phyloP scores from a whole-genome alignment of 371 early-diverging fungal species.

The Mortierella sp. region DNA sequence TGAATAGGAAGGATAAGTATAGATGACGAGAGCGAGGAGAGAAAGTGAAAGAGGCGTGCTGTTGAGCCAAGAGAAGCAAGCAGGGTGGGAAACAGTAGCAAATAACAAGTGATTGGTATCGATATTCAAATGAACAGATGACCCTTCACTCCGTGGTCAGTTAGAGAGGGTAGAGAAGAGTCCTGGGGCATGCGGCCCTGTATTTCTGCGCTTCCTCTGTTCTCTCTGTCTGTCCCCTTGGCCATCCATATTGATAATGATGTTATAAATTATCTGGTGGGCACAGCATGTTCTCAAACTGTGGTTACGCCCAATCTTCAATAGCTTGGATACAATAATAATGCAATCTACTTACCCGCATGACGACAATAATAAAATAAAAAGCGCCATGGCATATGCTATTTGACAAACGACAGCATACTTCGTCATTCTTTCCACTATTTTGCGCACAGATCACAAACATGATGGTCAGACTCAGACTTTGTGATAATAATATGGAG shows the following conservation, averaged over 20 bases:
- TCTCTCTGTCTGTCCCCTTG: no score
- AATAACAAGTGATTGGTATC: no score
- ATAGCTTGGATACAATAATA: neutral
- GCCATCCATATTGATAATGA: no score
- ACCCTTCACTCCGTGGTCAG: neutral
- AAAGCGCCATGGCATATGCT: no score
- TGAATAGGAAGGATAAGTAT: neutral
- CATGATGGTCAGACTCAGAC: neutral
- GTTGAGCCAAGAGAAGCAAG: neutral
- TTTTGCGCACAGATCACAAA: neutral
- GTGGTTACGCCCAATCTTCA: neutral
- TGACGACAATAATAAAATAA: neutral
- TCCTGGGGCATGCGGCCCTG: neutral
- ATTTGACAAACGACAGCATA: no score
- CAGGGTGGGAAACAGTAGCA: neutral
- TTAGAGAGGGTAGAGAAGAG: neutral
- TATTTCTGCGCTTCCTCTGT: no score
- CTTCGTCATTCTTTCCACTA: neutral
- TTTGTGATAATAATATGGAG: no score
- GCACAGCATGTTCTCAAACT: no score
- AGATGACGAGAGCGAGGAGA: neutral
- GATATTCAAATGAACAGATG: neutral
- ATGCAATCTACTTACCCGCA: neutral
- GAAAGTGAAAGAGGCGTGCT: neutral
- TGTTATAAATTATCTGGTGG: no score